A percentile compares a stretch with the other conserved stretches of the same genome.
Conservation (phyloP, 2,329 filamentous ascomycete genomes). For the Ophiocordyceps camponoti-saundersi region DNA sequence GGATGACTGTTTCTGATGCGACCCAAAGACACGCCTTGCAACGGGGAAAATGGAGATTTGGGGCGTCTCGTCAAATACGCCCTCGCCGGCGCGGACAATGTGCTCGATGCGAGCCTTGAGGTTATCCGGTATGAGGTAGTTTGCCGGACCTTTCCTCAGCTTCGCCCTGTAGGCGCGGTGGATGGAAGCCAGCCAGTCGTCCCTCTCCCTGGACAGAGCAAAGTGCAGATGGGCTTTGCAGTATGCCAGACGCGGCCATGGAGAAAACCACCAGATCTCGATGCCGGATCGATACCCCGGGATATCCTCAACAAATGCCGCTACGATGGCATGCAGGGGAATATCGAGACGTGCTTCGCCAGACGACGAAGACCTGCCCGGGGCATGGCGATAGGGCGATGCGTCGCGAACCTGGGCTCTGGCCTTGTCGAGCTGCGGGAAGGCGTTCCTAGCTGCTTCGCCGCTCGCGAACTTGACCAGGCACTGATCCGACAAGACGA, state of each 20-base stretch:
- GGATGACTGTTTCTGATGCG: slow-evolving; percentile 21
- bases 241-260: slow-evolving; percentile 25
- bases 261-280: slow-evolving; percentile 39
- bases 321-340: slow-evolving; percentile 31
- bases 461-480: slow-evolving; percentile 32
- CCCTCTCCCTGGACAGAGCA: slow-evolving; percentile 26
- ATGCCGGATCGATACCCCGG: slow-evolving; percentile 31
- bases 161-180: slow-evolving; percentile 22
- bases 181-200: slow-evolving; percentile 31
- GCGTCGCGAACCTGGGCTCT: slow-evolving; percentile 7
- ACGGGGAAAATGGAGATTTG: slow-evolving; percentile 32
- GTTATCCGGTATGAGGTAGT: slow-evolving; percentile 25
- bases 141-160: slow-evolving; percentile 15
- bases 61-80: slow-evolving; percentile 8
- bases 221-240: slow-evolving; percentile 32
- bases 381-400: slow-evolving; percentile 7
- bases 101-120: slow-evolving; percentile 27
- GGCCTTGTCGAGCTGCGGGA: slow-evolving; percentile 23
- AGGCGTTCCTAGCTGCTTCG: slow-evolving; percentile 27
- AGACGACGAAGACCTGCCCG: slow-evolving; percentile 13
- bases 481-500: slow-evolving; percentile 33
- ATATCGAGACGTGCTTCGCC: slow-evolving; percentile 26
- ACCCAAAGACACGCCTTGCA: slow-evolving; percentile 26
- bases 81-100: slow-evolving; percentile 27
- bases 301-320: slow-evolving; percentile 33